Evolutionary conservation across 2,329 filamentous ascomycete genomes (phyloP).

Genomic region (Hymenoscyphus fructigenus): DNA sequence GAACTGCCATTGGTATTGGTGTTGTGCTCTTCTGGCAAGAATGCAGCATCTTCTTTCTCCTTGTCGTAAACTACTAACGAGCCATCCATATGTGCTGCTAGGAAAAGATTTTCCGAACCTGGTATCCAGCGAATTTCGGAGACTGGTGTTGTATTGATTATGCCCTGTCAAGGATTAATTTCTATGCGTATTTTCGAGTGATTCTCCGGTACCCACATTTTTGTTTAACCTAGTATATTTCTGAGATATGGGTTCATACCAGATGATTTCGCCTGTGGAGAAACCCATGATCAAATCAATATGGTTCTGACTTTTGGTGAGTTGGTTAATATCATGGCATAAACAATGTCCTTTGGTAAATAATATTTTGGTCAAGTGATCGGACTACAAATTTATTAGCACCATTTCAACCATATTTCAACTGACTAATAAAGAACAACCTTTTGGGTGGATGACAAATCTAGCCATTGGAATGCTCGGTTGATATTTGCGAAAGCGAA

Average conservation of each 20-base stretch:
- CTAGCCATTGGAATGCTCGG: conserved; percentile 92
- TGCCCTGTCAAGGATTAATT: conserved; percentile 55
- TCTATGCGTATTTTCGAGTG: not conserved
- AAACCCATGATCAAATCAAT: conserved; percentile 94
- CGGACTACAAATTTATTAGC: conserved; percentile 55
- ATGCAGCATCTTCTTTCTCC: conserved; percentile 85
- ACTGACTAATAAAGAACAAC: conserved; percentile 36
- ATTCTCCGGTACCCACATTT: conserved; percentile 58
- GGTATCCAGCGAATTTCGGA: conserved; percentile 91
- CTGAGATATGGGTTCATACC: conserved; percentile 96
- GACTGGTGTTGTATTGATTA: conserved; percentile 83
- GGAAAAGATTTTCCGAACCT: conserved; percentile 87
- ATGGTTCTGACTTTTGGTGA: conserved; percentile 77
- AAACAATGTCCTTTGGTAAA: conserved; percentile 96
- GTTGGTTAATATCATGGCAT: conserved; percentile 85
- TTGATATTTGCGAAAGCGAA: conserved; percentile 97
- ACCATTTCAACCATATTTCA: not conserved
- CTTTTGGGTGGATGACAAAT: conserved; percentile 75
- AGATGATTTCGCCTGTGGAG: conserved; percentile 94
- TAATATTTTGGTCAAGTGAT: conserved; percentile 91
- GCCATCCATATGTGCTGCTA: conserved; percentile 90
- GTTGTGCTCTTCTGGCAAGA: conserved; percentile 66
- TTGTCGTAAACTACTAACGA: conserved; percentile 94
- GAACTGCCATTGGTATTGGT: conserved; percentile 33
- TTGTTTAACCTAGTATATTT: conserved; percentile 96